Evolutionary conservation across 495 filamentous ascomycete species (phyloP).

Genomic region (Tuber microsphaerosporum): DNA sequence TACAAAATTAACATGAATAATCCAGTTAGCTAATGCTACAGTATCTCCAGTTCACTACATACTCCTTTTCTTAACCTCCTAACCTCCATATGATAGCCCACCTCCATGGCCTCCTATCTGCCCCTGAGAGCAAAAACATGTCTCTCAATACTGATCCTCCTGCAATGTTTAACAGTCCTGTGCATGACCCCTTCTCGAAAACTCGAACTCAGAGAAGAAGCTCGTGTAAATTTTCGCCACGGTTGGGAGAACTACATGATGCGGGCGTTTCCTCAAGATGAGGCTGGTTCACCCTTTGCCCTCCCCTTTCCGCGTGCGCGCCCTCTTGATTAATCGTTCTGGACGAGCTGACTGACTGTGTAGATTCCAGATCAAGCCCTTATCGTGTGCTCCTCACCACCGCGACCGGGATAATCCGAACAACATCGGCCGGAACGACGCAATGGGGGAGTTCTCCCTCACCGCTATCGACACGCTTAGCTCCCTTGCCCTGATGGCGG

Average conservation of each 20-base stretch:
- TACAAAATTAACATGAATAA: neutral
- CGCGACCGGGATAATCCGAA: slow-evolving; percentile 72
- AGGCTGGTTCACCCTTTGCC: slow-evolving; percentile 48
- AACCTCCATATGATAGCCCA: slow-evolving; percentile 22
- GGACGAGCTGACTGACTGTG: slow-evolving; percentile 5
- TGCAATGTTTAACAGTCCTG: slow-evolving; percentile 41
- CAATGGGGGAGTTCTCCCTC: slow-evolving; percentile 91
- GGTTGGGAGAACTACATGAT: slow-evolving; percentile 92
- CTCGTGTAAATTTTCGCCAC: slow-evolving; percentile 91
- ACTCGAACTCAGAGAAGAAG: slow-evolving; percentile 57
- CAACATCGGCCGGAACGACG: slow-evolving; percentile 87
- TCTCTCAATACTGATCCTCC: slow-evolving; percentile 36
- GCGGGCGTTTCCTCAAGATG: slow-evolving; percentile 92
- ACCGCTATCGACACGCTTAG: slow-evolving; percentile 92
- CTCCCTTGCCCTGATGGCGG: slow-evolving; percentile 84
- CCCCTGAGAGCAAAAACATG: slow-evolving; percentile 33
- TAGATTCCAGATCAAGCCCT: slow-evolving; percentile 59
- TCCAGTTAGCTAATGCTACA: neutral
- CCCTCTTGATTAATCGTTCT: slow-evolving; percentile 16
- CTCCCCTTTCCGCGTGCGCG: neutral
- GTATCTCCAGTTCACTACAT: neutral
- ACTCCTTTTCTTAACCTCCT: neutral
- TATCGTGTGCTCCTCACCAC: slow-evolving; percentile 75
- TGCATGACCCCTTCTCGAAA: slow-evolving; percentile 52
- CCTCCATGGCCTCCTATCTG: slow-evolving; percentile 29